Evolutionary conservation across 257 asterid species (phyloP).

Genomic region (Solanum sejunctum): DNA sequence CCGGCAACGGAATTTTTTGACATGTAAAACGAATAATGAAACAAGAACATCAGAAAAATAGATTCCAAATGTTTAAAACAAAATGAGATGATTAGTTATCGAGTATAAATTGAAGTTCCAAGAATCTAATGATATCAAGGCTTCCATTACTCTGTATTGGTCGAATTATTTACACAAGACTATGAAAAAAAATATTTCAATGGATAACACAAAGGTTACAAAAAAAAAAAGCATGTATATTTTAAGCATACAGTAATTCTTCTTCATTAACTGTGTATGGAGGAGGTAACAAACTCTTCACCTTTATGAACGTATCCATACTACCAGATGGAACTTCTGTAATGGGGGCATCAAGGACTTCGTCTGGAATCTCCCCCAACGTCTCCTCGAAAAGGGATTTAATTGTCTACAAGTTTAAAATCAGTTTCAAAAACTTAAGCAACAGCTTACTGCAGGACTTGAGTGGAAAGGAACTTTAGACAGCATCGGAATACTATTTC

Average conservation of each 20-base stretch:
- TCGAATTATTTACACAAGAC: background rate
- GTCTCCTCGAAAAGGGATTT: constrained; percentile 65
- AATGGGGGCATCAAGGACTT: constrained; percentile 63
- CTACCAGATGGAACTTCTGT: constrained; percentile 23
- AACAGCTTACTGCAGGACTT: background rate
- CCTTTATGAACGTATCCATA: constrained; percentile 38
- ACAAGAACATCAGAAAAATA: background rate
- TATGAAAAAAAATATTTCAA: background rate
- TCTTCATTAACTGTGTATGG: constrained; percentile 41
- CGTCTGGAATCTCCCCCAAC: constrained; percentile 53
- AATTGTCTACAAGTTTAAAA: constrained; percentile 40
- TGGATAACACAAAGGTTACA: background rate
- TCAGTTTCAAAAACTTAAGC: background rate
- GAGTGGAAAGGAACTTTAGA: background rate
- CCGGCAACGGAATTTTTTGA: background rate
- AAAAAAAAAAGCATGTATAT: background rate
- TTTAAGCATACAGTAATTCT: constrained; percentile 60
- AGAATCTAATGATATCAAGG: background rate
- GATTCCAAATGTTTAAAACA: background rate
- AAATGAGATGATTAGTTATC: background rate
- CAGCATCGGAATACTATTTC: background rate
- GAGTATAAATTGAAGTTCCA: background rate
- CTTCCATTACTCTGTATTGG: background rate
- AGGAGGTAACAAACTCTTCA: constrained; percentile 54
- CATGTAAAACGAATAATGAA: background rate